Evolutionary conservation across 441 rosid genomes (phyloP).

Genomic region (Capsella rubella): DNA sequence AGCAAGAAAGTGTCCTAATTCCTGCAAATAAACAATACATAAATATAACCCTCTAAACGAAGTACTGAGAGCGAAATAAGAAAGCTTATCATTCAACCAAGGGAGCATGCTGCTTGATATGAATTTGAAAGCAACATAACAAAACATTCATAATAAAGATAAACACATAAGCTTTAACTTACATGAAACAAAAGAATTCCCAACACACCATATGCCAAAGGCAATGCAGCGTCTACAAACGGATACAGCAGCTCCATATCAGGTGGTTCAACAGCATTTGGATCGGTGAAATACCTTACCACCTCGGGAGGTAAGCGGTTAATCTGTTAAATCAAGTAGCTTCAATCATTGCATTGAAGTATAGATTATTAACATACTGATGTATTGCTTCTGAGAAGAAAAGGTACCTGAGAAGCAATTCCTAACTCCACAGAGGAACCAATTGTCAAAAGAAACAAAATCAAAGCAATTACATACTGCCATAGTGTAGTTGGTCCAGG

Average conservation of each 20-base stretch:
- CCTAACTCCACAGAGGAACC: constrained; percentile 96
- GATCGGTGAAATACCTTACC: constrained; percentile 91
- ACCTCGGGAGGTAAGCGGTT: constrained; percentile 96
- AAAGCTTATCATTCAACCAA: constrained; percentile 10
- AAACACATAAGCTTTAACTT: constrained; percentile 35
- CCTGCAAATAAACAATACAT: constrained; percentile 59
- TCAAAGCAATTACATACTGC: constrained; percentile 93
- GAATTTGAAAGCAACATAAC: constrained; percentile 9
- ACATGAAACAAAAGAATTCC: constrained; percentile 94
- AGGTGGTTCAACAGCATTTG: constrained; percentile 85
- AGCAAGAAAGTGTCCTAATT: constrained; percentile 88
- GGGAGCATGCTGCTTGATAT: constrained; percentile 15
- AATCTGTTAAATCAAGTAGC: constrained; percentile 56
- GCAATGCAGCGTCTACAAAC: constrained; percentile 92
- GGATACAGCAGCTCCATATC: constrained; percentile 89
- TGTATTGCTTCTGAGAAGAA: constrained; percentile 19
- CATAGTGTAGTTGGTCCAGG: constrained; percentile 97
- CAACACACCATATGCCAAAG: constrained; percentile 91
- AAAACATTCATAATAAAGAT: background rate
- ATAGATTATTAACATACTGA: constrained; percentile 13
- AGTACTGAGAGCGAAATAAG: background rate
- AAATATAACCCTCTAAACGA: constrained; percentile 6
- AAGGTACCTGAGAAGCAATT: constrained; percentile 89
- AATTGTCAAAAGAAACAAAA: constrained; percentile 83
- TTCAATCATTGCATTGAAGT: constrained; percentile 18